Evolutionary conservation across 1,284 basidiomycete species (phyloP), one percentile per base, ranked within the genome.

Genomic region (Ganoderma lucidum): DNA sequence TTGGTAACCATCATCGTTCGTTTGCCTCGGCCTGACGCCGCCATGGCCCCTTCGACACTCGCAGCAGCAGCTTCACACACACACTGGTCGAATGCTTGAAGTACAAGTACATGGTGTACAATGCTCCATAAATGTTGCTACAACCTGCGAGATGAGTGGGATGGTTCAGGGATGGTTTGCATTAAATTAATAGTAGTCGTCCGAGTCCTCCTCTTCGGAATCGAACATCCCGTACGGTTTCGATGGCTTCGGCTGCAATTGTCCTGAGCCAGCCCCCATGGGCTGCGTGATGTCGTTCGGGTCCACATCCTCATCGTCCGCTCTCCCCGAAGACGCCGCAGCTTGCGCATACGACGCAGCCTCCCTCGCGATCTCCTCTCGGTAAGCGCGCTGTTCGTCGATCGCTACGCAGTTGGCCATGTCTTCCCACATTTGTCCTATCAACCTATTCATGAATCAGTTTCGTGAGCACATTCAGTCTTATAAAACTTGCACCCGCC

Each of bases 341-440:
- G 23, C 12, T 8, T 37, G 41, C 28, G 37, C 32, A 12, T 35
- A 35, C 6, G n/a, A 41, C 5, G 39, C 45, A 6, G 53, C 41
- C 44, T 69, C 67, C 32, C 60, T 64, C 17, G 59, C 63, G 67
- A 69, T 65, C 3, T n/a, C 30, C 15, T 48, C 62, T n/a, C 75
- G 68, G n/a, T 70, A 39, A 2, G 51, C 65, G 30, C 73, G 70
- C 48, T 80, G 79, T 42, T 80, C 77, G 53, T 79, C 76, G 35
- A 80, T 76, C n/a, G 77, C 73, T n/a, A 69, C 70, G 2, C 74
- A 74, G 59, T 68, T 66, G 1, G 74, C 78, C 75, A 79, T 76
- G 0, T 73, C 70, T 44, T 75, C 66, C 79, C 79, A 80, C 53
- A 77, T 75, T 10, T 70, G 64, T 1, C 75, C 78, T 3, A 80